Conservation (phyloP, 2,329 filamentous ascomycete genomes). For the Penicillium sp. region DNA sequence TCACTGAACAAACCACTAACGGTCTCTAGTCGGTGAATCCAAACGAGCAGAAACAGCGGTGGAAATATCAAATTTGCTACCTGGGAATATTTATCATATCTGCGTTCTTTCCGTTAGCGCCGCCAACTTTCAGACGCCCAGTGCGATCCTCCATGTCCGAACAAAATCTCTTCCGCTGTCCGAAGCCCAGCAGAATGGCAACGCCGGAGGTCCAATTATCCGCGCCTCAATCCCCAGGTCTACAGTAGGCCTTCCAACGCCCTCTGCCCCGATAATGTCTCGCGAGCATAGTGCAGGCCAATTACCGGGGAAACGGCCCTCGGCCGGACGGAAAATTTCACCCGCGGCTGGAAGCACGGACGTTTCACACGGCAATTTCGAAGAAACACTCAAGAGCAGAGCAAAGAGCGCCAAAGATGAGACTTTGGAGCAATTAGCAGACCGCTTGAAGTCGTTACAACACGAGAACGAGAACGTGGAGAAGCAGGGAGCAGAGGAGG, state of each 20-base stretch:
- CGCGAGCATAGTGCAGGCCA: slow-evolving; percentile 64
- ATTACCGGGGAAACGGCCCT: slow-evolving; percentile 59
- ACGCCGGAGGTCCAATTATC: slow-evolving; percentile 43
- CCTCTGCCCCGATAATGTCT: slow-evolving; percentile 59
- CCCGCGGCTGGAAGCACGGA: slow-evolving; percentile 59
- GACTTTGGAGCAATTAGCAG: slow-evolving; percentile 73
- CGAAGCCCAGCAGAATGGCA: slow-evolving; percentile 36
- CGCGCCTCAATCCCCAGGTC: slow-evolving; percentile 54
- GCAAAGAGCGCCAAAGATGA: slow-evolving; percentile 58
- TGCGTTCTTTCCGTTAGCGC: slow-evolving; percentile 87
- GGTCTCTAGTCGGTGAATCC: slow-evolving; percentile 72
- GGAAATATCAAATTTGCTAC: slow-evolving; percentile 81
- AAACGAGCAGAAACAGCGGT: slow-evolving; percentile 80
- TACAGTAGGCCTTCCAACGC: slow-evolving; percentile 56
- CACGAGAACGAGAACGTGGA: slow-evolving; percentile 80
- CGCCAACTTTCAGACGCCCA: slow-evolving; percentile 89
- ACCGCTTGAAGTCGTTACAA: slow-evolving; percentile 74
- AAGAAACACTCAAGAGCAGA: slow-evolving; percentile 37
- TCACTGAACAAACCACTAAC: slow-evolving; percentile 15
- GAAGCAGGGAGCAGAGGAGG: slow-evolving; percentile 64
- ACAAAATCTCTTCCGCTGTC: slow-evolving; percentile 58
- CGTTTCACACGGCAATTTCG: slow-evolving; percentile 39
- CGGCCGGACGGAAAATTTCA: slow-evolving; percentile 71
- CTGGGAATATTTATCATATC: slow-evolving; percentile 87
- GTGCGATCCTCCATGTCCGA: slow-evolving; percentile 76